Evolutionary conservation across 257 asterid species (phyloP).

Genomic region (Primulina tabacum): DNA sequence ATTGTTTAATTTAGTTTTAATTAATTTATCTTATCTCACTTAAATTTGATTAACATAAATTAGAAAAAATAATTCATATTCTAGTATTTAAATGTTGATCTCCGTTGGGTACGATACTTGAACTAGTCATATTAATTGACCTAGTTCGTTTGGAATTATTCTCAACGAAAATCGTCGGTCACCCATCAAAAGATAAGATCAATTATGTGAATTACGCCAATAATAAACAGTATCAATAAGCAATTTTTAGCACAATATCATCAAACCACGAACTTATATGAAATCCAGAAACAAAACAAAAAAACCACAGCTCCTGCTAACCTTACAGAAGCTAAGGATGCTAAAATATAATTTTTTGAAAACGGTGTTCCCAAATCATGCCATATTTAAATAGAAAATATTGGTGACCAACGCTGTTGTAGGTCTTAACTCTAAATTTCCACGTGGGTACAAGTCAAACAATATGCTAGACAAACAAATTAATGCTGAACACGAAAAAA

Average conservation of each 20-base stretch:
- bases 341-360: no score
- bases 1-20: no score
- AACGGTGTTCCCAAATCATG: neutral
- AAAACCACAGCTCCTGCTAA: neutral
- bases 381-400: conserved; percentile 11
- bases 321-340: no score
- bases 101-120: neutral
- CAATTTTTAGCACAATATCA: neutral
- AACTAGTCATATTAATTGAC: no score
- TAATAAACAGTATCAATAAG: neutral
- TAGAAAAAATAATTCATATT: no score
- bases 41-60: no score
- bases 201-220: neutral
- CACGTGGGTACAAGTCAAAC: neutral
- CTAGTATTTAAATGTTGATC: neutral
- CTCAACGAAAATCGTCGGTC: no score
- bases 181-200: conserved; percentile 9
- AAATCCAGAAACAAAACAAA: neutral
- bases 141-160: no score
- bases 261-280: conserved; percentile 5
- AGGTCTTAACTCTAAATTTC: neutral
- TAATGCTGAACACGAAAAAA: neutral
- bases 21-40: no score
- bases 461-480: no score
- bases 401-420: neutral